Conservation (phyloP, 805 yeast species). For the Lipomyces sp. region DNA sequence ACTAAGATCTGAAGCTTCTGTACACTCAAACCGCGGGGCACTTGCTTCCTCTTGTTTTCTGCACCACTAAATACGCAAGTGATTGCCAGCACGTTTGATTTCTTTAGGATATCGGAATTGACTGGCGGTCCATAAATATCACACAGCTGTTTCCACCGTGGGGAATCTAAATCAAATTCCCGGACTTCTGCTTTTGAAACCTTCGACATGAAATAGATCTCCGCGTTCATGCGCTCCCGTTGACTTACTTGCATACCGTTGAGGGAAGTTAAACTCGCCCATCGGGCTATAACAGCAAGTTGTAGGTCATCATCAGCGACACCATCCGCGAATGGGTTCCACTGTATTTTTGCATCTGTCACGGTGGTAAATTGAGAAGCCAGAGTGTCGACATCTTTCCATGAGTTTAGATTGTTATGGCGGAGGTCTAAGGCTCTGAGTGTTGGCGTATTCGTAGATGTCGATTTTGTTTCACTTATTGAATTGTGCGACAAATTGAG, state of each 20-base stretch:
- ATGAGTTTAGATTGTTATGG: constrained; percentile 53
- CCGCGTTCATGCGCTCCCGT: constrained; percentile 65
- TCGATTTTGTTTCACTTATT: constrained; percentile 36
- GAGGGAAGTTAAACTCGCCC: constrained; percentile 49
- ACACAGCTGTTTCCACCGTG: constrained; percentile 53
- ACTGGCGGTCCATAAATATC: constrained; percentile 24
- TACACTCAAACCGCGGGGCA: constrained; percentile 26
- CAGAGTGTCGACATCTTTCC: constrained; percentile 58
- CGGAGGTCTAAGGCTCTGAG: constrained; percentile 55
- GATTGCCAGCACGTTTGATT: constrained; percentile 6
- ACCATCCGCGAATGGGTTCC: constrained; percentile 55
- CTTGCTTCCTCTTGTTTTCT: neutral
- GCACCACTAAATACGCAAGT: neutral
- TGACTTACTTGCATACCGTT: constrained; percentile 61
- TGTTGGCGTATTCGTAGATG: neutral
- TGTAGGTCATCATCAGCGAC: constrained; percentile 41
- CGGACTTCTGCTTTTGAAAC: constrained; percentile 46
- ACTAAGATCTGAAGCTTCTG: constrained; percentile 24
- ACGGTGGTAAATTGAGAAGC: constrained; percentile 51
- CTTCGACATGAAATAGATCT: constrained; percentile 64
- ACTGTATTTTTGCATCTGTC: constrained; percentile 53
- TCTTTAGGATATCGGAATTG: neutral
- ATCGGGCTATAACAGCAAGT: constrained; percentile 54
- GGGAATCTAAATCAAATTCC: constrained; percentile 33
- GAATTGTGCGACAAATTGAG: constrained; percentile 50